Percentiles rank a stretch among this genome's conserved stretches.
Conservation (phyloP, 106 monocot genomes). For the Dioscorea zingiberensis region DNA sequence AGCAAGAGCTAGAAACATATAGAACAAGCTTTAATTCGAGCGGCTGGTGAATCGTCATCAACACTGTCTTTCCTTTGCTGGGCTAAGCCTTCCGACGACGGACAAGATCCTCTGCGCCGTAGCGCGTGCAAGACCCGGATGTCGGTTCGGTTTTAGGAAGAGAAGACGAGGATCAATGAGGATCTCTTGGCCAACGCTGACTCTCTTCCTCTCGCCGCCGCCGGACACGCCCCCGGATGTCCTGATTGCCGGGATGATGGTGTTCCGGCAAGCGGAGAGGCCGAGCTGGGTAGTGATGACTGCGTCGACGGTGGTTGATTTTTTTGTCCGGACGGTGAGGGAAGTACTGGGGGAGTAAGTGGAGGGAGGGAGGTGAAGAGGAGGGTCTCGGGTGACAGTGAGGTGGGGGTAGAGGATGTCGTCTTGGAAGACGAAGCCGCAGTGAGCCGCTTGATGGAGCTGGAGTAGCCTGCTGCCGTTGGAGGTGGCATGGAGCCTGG, state of each 20-base stretch:
- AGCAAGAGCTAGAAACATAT: too few species aligned
- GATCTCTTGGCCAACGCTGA: too few species aligned
- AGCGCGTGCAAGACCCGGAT: slow-evolving; percentile 32
- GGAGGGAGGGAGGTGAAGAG: slow-evolving; percentile 30
- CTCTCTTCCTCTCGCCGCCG: slow-evolving; percentile 36
- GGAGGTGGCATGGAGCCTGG: too few species aligned
- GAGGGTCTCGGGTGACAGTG: slow-evolving; percentile 32
- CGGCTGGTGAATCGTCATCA: slow-evolving; percentile 36
- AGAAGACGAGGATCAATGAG: slow-evolving; percentile 27
- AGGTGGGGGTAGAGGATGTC: too few species aligned
- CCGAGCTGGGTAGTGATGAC: too few species aligned
- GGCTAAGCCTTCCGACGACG: slow-evolving; percentile 22
- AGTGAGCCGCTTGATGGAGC: too few species aligned
- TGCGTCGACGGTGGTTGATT: too few species aligned
- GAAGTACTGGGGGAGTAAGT: slow-evolving; percentile 13
- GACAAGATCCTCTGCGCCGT: slow-evolving; percentile 27
- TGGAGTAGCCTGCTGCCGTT: too few species aligned
- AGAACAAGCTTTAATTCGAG: slow-evolving; percentile 28
- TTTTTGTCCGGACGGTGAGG: not conserved
- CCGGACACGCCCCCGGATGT: slow-evolving; percentile 30
- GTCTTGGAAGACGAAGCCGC: too few species aligned
- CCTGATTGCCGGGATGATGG: slow-evolving; percentile 18
- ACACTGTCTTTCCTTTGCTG: slow-evolving; percentile 16
- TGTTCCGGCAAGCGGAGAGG: not conserved
- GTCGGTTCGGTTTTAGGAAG: slow-evolving; percentile 31